Percentiles rank a stretch among this genome's conserved stretches.
Evolutionary conservation across 225 moss, liverwort and hornwort species (phyloP).

Genomic region (Sphagnum tenellum): DNA sequence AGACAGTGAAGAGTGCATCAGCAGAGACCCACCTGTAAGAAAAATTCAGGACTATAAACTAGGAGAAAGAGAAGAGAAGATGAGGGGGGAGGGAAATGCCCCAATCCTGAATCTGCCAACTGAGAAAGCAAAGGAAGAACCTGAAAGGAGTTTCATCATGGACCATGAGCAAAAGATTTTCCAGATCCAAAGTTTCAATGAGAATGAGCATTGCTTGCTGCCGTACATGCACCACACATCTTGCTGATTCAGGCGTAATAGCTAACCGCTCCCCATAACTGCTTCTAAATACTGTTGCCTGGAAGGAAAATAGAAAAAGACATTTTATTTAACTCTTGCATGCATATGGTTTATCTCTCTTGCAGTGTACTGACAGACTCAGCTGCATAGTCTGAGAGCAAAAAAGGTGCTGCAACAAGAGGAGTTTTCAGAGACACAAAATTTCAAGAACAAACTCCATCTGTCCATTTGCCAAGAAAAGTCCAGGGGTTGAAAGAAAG

Average conservation of each 20-base stretch:
- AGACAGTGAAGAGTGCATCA: too few species aligned
- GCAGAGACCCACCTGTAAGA: too few species aligned
- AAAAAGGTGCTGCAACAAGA: too few species aligned
- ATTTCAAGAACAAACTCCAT: too few species aligned
- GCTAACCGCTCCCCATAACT: conserved; percentile 70
- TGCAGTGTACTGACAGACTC: too few species aligned
- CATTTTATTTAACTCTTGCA: too few species aligned
- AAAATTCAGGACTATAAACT: too few species aligned
- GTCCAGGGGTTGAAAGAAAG: background rate
- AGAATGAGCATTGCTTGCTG: conserved; percentile 78
- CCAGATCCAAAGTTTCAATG: conserved; percentile 87
- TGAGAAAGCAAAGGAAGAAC: conserved; percentile 13
- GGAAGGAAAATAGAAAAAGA: conserved; percentile 1
- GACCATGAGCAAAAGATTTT: conserved; percentile 81
- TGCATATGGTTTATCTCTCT: too few species aligned
- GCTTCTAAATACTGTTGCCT: conserved; percentile 57
- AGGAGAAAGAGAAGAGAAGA: too few species aligned
- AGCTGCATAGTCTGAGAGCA: too few species aligned
- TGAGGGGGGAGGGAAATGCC: too few species aligned
- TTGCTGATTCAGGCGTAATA: conserved; percentile 79
- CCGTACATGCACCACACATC: conserved; percentile 64
- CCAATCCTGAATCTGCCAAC: background rate
- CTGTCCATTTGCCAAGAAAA: background rate
- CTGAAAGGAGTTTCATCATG: conserved; percentile 86
- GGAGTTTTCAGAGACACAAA: too few species aligned